Conservation (phyloP, 2,329 filamentous ascomycete species). For the Lachnellula cervina region DNA sequence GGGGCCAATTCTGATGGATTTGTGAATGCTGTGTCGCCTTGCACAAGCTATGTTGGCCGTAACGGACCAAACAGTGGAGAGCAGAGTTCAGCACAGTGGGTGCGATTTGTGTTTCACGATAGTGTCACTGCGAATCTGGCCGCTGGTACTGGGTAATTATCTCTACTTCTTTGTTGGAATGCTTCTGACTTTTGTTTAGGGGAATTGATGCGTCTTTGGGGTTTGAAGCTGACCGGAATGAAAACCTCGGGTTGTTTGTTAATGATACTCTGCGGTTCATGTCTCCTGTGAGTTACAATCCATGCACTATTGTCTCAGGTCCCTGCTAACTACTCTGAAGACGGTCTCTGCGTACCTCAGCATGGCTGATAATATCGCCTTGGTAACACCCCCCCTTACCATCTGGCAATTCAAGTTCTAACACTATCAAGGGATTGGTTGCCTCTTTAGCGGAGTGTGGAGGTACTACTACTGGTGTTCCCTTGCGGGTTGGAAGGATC, state of each 20-base stretch:
- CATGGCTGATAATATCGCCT: conserved; percentile 19
- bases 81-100: conserved; percentile 47
- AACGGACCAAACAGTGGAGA: background rate
- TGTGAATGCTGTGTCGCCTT: background rate
- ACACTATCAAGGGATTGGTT: conserved; percentile 9
- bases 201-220: conserved; percentile 46
- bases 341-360: conserved; percentile 8
- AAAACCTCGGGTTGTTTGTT: conserved; percentile 45
- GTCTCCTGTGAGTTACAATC: background rate
- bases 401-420: background rate
- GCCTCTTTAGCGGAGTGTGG: conserved; percentile 11
- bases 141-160: conserved; percentile 15
- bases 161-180: background rate
- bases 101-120: conserved; percentile 57
- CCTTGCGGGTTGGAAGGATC: conserved; percentile 19
- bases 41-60: no score
- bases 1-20: conserved; percentile 3
- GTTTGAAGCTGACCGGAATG: conserved; percentile 18
- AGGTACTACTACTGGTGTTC: conserved; percentile 6
- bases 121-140: conserved; percentile 47
- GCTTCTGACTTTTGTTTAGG: conserved; percentile 29
- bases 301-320: background rate
- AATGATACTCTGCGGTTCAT: conserved; percentile 9
- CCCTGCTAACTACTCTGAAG: background rate
- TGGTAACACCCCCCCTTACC: conserved; percentile 6